Evolutionary conservation across 2,329 filamentous ascomycete genomes (phyloP).

Genomic region (Neofusicoccum sp.): DNA sequence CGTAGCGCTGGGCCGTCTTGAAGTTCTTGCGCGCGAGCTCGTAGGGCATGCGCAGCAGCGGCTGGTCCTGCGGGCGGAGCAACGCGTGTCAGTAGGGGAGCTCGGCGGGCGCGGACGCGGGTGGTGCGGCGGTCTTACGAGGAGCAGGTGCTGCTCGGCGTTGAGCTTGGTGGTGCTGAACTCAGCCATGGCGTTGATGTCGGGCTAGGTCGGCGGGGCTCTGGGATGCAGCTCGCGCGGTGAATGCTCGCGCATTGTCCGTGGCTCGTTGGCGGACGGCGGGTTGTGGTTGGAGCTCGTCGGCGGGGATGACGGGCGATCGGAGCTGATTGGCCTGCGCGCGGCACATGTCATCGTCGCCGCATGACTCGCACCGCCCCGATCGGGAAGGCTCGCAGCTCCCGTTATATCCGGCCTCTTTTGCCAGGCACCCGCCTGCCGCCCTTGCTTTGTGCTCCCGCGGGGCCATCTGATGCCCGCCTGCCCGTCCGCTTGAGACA

Average conservation of each 20-base stretch:
- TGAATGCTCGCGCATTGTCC: background rate
- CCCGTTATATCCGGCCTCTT: too few species aligned
- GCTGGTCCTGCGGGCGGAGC: conserved; percentile 70
- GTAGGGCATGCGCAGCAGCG: conserved; percentile 86
- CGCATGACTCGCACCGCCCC: background rate
- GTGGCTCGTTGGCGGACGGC: background rate
- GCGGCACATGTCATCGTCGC: conserved; percentile 9
- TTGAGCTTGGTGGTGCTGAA: conserved; percentile 64
- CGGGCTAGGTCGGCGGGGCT: background rate
- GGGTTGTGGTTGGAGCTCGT: background rate
- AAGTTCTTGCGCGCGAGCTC: conserved; percentile 94
- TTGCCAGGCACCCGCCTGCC: too few species aligned
- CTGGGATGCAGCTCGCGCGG: background rate
- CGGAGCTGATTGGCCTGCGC: conserved; percentile 6
- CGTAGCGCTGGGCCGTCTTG: conserved; percentile 74
- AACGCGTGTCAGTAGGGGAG: conserved; percentile 20
- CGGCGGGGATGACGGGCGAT: conserved; percentile 11
- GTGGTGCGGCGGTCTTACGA: conserved; percentile 50
- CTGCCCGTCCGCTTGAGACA: too few species aligned
- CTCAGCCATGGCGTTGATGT: conserved; percentile 42
- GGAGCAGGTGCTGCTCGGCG: conserved; percentile 71
- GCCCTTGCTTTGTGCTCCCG: too few species aligned
- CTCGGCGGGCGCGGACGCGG: conserved; percentile 4
- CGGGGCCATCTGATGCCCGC: too few species aligned
- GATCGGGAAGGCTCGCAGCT: background rate